These are phyloP conservation scores for Fraxinus anomala DNA, from an alignment of 257 asterid species.

Conservation along the genomic window DNA sequence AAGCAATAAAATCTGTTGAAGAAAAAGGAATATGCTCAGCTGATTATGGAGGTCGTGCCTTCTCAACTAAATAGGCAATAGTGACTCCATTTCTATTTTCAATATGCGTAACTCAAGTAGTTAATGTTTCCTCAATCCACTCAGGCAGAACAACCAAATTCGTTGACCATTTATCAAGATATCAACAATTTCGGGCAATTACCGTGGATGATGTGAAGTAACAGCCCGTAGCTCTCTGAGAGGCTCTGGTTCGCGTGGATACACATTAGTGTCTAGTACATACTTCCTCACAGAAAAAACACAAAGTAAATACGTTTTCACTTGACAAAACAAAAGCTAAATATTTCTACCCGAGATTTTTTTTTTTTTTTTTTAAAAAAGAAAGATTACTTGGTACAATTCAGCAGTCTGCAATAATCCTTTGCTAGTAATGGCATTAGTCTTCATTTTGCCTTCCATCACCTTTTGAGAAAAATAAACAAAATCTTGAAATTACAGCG, in stretches of 20 bases:
- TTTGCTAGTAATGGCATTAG: slow-evolving; percentile 11
- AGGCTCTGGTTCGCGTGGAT: slow-evolving; percentile 47
- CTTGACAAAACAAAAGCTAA: not conserved
- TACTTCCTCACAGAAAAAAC: slow-evolving; percentile 32
- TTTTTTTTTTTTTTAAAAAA: not conserved
- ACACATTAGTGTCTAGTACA: slow-evolving; percentile 52
- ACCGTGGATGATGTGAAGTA: slow-evolving; percentile 52
- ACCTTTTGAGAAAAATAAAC: not conserved
- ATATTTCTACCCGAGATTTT: not conserved
- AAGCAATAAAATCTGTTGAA: not conserved
- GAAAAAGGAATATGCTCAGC: not conserved
- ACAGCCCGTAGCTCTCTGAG: slow-evolving; percentile 56
- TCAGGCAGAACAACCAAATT: not conserved
- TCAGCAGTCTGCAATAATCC: slow-evolving; percentile 44
- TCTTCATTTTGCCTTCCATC: slow-evolving; percentile 35
- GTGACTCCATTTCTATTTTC: not conserved
- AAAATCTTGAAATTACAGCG: not conserved
- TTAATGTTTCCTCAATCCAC: not conserved
- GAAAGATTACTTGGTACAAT: slow-evolving; percentile 29
- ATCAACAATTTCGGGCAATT: not conserved
- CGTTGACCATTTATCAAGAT: not conserved
- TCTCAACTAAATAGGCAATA: not conserved
- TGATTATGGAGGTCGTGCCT: not conserved
- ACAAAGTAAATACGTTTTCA: not conserved
- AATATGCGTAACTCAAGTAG: not conserved